Conservation (phyloP, 148 eudicot species). For the Nyssa sinensis region DNA sequence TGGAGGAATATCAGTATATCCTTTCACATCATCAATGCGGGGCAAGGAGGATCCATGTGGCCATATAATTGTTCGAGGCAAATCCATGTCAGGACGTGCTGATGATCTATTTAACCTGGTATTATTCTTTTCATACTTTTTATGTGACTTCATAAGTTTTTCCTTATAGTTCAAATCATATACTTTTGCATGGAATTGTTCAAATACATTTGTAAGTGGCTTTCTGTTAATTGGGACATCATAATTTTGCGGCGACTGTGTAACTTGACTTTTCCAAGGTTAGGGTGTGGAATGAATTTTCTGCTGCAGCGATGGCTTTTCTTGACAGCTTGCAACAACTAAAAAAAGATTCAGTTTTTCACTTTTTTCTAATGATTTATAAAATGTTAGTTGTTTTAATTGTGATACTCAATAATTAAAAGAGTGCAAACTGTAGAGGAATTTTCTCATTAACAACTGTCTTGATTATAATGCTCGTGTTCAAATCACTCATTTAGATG, state of each 20-base stretch:
- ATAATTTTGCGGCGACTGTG: neutral
- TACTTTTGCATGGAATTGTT: neutral
- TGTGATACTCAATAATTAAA: too few relatives aligned
- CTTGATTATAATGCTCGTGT: too few relatives aligned
- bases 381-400: too few relatives aligned
- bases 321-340: too few relatives aligned
- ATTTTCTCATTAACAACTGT: too few relatives aligned
- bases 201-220: neutral
- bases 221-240: neutral
- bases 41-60: conserved; percentile 70
- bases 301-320: too few relatives aligned
- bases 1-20: conserved; percentile 94
- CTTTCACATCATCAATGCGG: conserved; percentile 80
- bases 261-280: neutral
- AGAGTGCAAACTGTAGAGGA: too few relatives aligned
- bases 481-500: too few relatives aligned
- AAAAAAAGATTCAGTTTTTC: too few relatives aligned
- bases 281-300: too few relatives aligned
- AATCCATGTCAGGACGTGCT: conserved; percentile 91
- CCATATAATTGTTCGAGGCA: conserved; percentile 84
- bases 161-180: neutral
- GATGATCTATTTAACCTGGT: conserved; percentile 94
- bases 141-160: neutral
- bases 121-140: conserved; percentile 12
- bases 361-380: too few relatives aligned